phyloP scores from a whole-genome alignment of 352 stramenopile species.

The Plasmopara muralis region DNA sequence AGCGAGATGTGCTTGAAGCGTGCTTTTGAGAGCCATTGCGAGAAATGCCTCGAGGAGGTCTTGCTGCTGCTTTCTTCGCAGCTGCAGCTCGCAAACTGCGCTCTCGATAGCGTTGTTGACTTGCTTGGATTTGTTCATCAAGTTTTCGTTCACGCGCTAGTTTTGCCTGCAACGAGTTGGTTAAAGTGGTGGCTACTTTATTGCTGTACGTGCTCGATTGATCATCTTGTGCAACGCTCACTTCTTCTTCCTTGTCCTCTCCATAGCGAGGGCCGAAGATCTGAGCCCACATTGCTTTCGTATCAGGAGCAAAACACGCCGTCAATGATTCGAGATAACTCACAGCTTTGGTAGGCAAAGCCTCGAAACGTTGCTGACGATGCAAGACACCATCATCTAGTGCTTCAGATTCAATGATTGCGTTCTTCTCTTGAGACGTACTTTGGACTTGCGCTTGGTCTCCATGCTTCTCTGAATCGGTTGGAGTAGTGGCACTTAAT shows the following conservation, averaged over 20 bases:
- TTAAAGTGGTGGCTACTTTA: slow-evolving; percentile 12
- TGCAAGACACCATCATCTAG: background rate
- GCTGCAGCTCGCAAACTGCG: slow-evolving; percentile 11
- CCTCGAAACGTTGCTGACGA: slow-evolving; percentile 1
- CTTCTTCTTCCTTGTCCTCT: slow-evolving; percentile 18
- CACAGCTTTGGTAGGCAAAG: slow-evolving; percentile 6
- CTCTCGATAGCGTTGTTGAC: slow-evolving; percentile 22
- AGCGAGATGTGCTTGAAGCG: slow-evolving; percentile 15
- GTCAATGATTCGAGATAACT: slow-evolving; percentile 27
- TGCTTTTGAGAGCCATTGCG: slow-evolving; percentile 5
- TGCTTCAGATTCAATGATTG: background rate
- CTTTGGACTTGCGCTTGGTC: background rate
- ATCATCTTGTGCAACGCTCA: background rate
- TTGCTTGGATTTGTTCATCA: slow-evolving; percentile 40
- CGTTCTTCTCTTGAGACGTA: background rate
- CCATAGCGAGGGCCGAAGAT: slow-evolving; percentile 59
- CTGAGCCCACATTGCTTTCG: slow-evolving; percentile 36
- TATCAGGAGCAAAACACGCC: slow-evolving; percentile 30
- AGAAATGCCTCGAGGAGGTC: background rate
- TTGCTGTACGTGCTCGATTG: slow-evolving; percentile 4
- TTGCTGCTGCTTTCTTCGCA: slow-evolving; percentile 6
- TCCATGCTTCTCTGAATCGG: background rate
- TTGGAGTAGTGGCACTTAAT: background rate
- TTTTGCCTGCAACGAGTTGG: slow-evolving; percentile 26
- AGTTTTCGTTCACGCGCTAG: slow-evolving; percentile 35